Base-by-base conservation (phyloP, 306 rosid species). In the Corylus heterophylla region DNA sequence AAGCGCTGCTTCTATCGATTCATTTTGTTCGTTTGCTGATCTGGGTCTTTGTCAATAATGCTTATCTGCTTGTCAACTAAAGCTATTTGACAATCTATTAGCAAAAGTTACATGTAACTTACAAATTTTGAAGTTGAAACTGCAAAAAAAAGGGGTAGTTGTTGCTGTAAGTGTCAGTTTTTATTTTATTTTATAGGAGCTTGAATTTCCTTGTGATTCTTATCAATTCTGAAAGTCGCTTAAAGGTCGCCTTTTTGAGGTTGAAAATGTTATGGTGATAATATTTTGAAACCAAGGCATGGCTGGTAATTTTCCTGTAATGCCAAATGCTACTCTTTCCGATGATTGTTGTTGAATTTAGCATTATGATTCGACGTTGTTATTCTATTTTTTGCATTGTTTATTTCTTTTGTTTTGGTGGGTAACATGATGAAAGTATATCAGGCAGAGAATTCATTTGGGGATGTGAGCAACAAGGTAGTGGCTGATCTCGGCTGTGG, bases 401-500 rank as follows among this genome's bases (percentile, higher is more conserved):
- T 29, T 68, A 68, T 45, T 69, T 20, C 6, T 58, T 80, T 29
- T 39, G 11, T 67, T 39, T 68, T 47, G 13, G 12, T 45, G 10
- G 45, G 47, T 49, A 13, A 18, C 25, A 79, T 27, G 11, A 67
- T 55, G 47, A 45, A 81, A 63, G 27, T 56, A 45, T 67, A 76
- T 77, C 89, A 93, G 99, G 99, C 99, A 17, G 99, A 93, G 87
- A 91, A 90, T 83, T 93, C 99, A 69, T 95, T 88, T 82, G 99
- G 77, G 56, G 99, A 95, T 79, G 93, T 95, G 80, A 88, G 86
- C 77, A 69, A 80, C 84, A 91, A 93, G 83, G 89, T 95, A 55
- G 99, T 95, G 81, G 98, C 96, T 76, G 99, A 95, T 84, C 89
- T 95, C 78, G 99, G 99, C 54, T 95, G 98, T 69, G 99, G 97